phyloP scores from a whole-genome alignment of 1,284 basidiomycete genomes.

The Sporisorium exsertum region DNA sequence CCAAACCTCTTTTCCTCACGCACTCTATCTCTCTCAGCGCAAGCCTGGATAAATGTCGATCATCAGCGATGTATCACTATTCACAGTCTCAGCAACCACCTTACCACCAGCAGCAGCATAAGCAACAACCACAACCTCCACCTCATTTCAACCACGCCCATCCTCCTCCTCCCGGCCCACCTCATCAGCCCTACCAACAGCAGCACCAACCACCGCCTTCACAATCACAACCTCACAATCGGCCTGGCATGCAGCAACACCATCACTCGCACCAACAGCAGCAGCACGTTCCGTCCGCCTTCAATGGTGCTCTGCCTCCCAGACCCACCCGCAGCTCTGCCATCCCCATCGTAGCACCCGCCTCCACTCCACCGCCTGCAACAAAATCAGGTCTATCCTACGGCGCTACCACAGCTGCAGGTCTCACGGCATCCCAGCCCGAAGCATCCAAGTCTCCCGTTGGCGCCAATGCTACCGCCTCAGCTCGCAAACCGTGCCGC shows the following conservation, averaged over 20 bases:
- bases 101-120: slow-evolving; percentile 42
- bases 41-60: slow-evolving; percentile 42
- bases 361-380: slow-evolving; percentile 30
- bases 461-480: slow-evolving; percentile 16
- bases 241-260: slow-evolving; percentile 35
- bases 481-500: slow-evolving; percentile 44
- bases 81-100: slow-evolving; percentile 40
- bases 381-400: slow-evolving; percentile 23
- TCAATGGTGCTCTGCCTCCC: slow-evolving; percentile 39
- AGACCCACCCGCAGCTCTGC: slow-evolving; percentile 49
- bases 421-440: slow-evolving; percentile 2
- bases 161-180: slow-evolving; percentile 18
- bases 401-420: slow-evolving; percentile 24
- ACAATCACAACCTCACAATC: slow-evolving; percentile 10
- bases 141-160: slow-evolving; percentile 22
- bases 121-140: slow-evolving; percentile 28
- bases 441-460: slow-evolving; percentile 40
- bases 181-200: slow-evolving; percentile 21
- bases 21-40: background rate
- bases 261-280: slow-evolving; percentile 33
- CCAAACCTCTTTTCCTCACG: background rate
- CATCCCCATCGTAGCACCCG: slow-evolving; percentile 53
- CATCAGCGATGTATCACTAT: slow-evolving; percentile 49
- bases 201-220: slow-evolving; percentile 16
- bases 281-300: slow-evolving; percentile 26